phyloP scores from a whole-genome alignment of 2,329 filamentous ascomycete species.

The Trichoderma gracile region DNA sequence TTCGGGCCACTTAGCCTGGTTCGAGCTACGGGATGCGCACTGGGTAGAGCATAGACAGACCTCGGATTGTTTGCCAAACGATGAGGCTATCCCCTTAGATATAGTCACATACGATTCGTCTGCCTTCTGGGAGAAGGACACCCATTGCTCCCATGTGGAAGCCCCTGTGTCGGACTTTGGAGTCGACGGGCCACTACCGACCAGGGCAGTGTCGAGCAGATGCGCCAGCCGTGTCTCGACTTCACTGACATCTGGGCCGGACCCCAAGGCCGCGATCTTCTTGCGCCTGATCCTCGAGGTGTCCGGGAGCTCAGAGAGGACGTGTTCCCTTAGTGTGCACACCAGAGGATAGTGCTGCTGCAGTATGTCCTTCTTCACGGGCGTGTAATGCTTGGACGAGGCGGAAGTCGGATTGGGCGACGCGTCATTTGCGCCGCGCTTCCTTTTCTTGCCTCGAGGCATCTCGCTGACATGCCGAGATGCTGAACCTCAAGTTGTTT shows the following conservation, averaged over 20 bases:
- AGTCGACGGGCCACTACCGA: slow-evolving; percentile 50
- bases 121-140: slow-evolving; percentile 61
- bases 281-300: slow-evolving; percentile 63
- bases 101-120: slow-evolving; percentile 60
- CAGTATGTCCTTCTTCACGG: slow-evolving; percentile 62
- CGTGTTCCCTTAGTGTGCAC: slow-evolving; percentile 67
- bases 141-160: slow-evolving; percentile 56
- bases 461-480: slow-evolving; percentile 29
- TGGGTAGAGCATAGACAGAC: slow-evolving; percentile 41
- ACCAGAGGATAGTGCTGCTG: slow-evolving; percentile 67
- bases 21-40: slow-evolving; percentile 1
- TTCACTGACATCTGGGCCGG: slow-evolving; percentile 32
- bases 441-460: slow-evolving; percentile 35
- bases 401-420: slow-evolving; percentile 16
- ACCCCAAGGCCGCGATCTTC: slow-evolving; percentile 54
- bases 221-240: slow-evolving; percentile 49
- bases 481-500: not conserved
- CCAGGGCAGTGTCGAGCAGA: slow-evolving; percentile 69
- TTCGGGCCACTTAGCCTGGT: slow-evolving; percentile 26
- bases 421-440: slow-evolving; percentile 31
- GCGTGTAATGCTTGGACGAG: slow-evolving; percentile 26
- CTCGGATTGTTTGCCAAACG: slow-evolving; percentile 62
- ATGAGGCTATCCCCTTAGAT: slow-evolving; percentile 47
- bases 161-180: slow-evolving; percentile 32
- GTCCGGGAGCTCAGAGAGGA: slow-evolving; percentile 65